Evolutionary conservation across 2,329 filamentous ascomycete species (phyloP).

Genomic region (Davidsoniella australis): DNA sequence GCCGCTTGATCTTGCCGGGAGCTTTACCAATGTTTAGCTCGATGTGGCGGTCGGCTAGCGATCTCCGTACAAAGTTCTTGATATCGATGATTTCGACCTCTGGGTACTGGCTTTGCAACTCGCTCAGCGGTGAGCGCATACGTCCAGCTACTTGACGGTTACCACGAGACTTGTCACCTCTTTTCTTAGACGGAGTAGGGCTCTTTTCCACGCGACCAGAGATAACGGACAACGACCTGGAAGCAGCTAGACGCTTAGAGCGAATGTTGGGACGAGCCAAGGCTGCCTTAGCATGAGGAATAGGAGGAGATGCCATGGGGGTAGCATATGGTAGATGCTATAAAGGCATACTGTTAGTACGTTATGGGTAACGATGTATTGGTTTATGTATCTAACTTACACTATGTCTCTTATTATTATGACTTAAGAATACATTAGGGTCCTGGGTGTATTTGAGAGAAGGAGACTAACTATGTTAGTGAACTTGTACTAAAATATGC

Average conservation of each 20-base stretch:
- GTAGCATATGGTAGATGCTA: conserved; percentile 5
- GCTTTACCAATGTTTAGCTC: conserved; percentile 55
- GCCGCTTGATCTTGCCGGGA: conserved; percentile 64
- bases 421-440: too few species aligned
- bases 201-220: conserved; percentile 11
- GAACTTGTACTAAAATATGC: neutral
- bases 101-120: conserved; percentile 46
- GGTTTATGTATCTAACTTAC: too few species aligned
- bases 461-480: neutral
- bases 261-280: conserved; percentile 7
- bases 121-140: conserved; percentile 52
- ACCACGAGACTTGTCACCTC: conserved; percentile 17
- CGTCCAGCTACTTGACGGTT: conserved; percentile 19
- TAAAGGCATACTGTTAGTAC: too few species aligned
- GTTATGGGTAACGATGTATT: too few species aligned
- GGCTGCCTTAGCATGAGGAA: neutral
- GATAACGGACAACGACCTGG: neutral
- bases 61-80: conserved; percentile 58
- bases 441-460: neutral
- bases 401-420: too few species aligned
- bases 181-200: conserved; percentile 15
- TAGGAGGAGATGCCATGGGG: conserved; percentile 10
- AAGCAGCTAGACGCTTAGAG: neutral
- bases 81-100: conserved; percentile 59
- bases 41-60: conserved; percentile 43